Percentiles rank a stretch among this genome's conserved stretches.
Evolutionary conservation across 2,329 filamentous ascomycete genomes (phyloP).

Genomic region (Akanthomyces lecanii): DNA sequence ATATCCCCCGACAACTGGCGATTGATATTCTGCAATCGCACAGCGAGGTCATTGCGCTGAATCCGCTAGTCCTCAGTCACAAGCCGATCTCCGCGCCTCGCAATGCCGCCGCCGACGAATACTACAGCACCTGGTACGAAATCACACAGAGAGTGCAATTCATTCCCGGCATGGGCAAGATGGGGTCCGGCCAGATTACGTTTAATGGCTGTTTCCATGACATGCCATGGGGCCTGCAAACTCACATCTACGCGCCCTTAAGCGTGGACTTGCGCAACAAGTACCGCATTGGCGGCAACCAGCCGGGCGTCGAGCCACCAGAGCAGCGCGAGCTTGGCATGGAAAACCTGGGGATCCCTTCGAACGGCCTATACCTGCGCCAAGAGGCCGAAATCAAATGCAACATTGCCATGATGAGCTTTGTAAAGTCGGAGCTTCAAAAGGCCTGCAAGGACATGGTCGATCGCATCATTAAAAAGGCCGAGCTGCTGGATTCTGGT

Average conservation of each 20-base stretch:
- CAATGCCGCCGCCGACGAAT: conserved; percentile 65
- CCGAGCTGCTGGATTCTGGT: conserved; percentile 63
- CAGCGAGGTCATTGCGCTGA: conserved; percentile 66
- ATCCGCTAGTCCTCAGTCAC: conserved; percentile 62
- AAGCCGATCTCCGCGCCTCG: conserved; percentile 62
- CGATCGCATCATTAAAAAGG: conserved; percentile 65
- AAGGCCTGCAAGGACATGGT: conserved; percentile 64
- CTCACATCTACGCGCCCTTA: conserved; percentile 66
- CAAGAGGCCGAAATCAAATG: conserved; percentile 69
- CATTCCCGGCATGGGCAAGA: conserved; percentile 60
- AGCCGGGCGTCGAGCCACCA: conserved; percentile 59
- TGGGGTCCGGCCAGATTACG: conserved; percentile 60
- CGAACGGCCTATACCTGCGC: conserved; percentile 62
- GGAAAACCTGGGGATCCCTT: conserved; percentile 53
- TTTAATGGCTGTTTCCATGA: conserved; percentile 71
- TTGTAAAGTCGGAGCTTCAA: conserved; percentile 64
- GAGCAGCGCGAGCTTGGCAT: conserved; percentile 59
- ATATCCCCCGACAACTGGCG: conserved; percentile 67
- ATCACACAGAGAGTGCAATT: conserved; percentile 66
- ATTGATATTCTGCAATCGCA: conserved; percentile 70
- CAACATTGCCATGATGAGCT: conserved; percentile 60
- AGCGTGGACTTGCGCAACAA: conserved; percentile 63
- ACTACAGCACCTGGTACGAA: conserved; percentile 71
- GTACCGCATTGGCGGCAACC: conserved; percentile 65
- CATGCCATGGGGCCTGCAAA: conserved; percentile 68